Evolutionary conservation across 108 stramenopile genomes (phyloP), one percentile per base, ranked within the genome.

Genomic region (Fragilariopsis cylindrus): DNA sequence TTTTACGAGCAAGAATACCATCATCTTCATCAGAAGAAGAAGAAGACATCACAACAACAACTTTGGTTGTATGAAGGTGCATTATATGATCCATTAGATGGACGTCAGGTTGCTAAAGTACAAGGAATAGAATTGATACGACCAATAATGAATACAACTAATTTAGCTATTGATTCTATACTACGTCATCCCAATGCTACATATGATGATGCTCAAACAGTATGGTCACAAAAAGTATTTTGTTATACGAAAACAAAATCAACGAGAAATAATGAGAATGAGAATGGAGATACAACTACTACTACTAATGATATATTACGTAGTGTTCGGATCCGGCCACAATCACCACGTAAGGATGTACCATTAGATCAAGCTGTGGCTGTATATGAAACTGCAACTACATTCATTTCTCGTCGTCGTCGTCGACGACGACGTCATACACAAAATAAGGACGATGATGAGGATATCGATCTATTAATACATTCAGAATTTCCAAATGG

Each of bases 331-430:
- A 65, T 91, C 21, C 82, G 90, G 39, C 93, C 89, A 0, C 82
- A 80, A 57, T 82, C 87, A 47, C 90, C 90, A 5, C 57, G 79
- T 40, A 81, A 84, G 68, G 50, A 70, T 8, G 73, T 94, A 58
- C 88, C 87, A 39, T 65, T 84, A 65, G 75, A 79, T 4, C 89
- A 94, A 72, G 76, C 81, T 15, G 74, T 86, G 41, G 80, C 88
- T 8, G 69, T 88, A 3, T 94, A 89, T 68, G 93, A 91, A 77
- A 88, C 88, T 40, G 93, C 89, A 4, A 83, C 82, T 2, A 90
- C 93, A n/a, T 89, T 78, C 72, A 78, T 91, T 60, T 67, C 77
- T 30, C 72, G 77, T 3, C 76, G 75, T 44, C 18, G 70, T 12
- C 30, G 21, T 0, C 11, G 21, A 41, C 39, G 58, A 40, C 30